Percentiles rank a stretch among this genome's conserved stretches.
Evolutionary conservation across 1,284 basidiomycete genomes (phyloP).

Genomic region (Violaceomyces palustris): DNA sequence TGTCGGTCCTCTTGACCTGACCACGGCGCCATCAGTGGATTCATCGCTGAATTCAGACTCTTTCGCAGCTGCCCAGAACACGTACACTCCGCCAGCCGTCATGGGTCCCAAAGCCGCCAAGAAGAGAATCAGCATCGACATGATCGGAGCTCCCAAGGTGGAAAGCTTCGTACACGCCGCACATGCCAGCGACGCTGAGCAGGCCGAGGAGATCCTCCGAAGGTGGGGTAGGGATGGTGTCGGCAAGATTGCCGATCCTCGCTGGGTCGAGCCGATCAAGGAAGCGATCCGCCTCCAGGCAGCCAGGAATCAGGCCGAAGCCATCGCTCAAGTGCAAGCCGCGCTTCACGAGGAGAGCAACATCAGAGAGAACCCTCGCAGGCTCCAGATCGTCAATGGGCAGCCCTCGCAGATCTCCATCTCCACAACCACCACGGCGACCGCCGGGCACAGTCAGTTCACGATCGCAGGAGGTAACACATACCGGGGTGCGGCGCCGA

Average conservation of each 20-base stretch:
- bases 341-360: slow-evolving; percentile 55
- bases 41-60: no score
- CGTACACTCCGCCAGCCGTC: slow-evolving; percentile 12
- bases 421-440: slow-evolving; percentile 33
- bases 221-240: slow-evolving; percentile 86
- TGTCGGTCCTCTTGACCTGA: no score
- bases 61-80: no score
- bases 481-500: neutral
- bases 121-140: slow-evolving; percentile 47
- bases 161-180: slow-evolving; percentile 64
- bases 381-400: slow-evolving; percentile 43
- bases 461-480: slow-evolving; percentile 1
- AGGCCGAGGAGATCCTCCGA: slow-evolving; percentile 79
- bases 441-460: slow-evolving; percentile 30
- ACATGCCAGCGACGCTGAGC: slow-evolving; percentile 87
- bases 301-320: slow-evolving; percentile 68
- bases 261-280: slow-evolving; percentile 85
- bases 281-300: slow-evolving; percentile 63
- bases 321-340: slow-evolving; percentile 68
- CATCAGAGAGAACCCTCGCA: slow-evolving; percentile 49
- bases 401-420: slow-evolving; percentile 32
- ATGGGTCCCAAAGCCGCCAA: slow-evolving; percentile 34
- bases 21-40: no score
- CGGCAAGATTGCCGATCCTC: slow-evolving; percentile 62
- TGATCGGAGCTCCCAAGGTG: slow-evolving; percentile 37